Base-by-base conservation (phyloP, 768 basidiomycete species). In the Mrakia hoshinonis region DNA sequence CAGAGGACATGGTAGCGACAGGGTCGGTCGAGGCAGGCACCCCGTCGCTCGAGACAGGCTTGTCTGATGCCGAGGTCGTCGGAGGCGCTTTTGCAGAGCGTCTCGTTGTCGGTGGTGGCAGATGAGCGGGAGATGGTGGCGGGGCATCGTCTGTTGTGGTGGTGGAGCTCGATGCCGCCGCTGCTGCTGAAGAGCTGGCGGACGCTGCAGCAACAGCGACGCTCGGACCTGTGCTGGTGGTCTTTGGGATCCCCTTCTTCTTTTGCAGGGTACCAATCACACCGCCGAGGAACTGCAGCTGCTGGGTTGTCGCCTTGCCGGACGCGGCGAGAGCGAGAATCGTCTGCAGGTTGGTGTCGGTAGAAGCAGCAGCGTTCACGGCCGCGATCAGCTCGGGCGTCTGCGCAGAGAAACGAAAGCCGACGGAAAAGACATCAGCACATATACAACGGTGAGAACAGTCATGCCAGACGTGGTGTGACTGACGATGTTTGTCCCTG, bases 321-420 rank as follows among this genome's bases (percentile, higher is more conserved):
- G 84, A 81, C 55, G 87, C 86, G 49, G 86, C 88, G 38, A 87
- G 79, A 48, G 87, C 86, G 15, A 90, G 80, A 38, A 89, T 80
- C 74, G 85, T 85, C 38, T 86, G 84, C 31, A 91, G 82, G n/a
- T 83, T 85, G 9, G 89, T 87, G 76, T 90, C 85, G 4, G 84
- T 82, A 29, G 84, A 80, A 3, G 89, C 87, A 15, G 88, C 89
- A 6, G 80, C 76, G 75, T 87, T 87, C 36, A 91, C 87, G 77
- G 86, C 85, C 47, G 83, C 80, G 54, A 89, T 84, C 13, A 90
- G 78, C 31, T 81, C 80, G 4, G 86, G 83, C 0, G 87, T 84
- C 36, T 89, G 83, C 34, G 83, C 76, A 20, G 83, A 82, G 24
- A 1, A n/a, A 12, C 18, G n/a, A 31, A 43, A 43, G 43, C 43